Percentiles rank a stretch among this genome's conserved stretches.
Conservation (phyloP, 805 yeast genomes). For the Myxozyma lipomycoides region DNA sequence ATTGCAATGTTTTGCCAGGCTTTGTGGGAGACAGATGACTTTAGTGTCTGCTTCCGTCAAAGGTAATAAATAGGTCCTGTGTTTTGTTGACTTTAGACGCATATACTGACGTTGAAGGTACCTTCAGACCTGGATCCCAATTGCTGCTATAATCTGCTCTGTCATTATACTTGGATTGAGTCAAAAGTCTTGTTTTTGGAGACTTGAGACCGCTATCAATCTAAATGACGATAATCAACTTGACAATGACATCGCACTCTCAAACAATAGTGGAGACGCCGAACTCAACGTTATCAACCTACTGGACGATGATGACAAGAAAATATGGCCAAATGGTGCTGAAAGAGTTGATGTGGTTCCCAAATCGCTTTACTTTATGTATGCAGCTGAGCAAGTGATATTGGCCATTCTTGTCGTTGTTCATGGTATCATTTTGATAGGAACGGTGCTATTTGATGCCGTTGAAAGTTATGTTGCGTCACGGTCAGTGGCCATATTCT, state of each 20-base stretch:
- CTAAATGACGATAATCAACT: background rate
- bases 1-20: background rate
- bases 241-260: too few relatives aligned
- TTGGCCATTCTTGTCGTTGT: background rate
- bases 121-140: background rate
- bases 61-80: background rate
- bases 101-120: background rate
- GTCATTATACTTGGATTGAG: background rate
- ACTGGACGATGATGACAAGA: background rate
- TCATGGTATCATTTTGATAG: background rate
- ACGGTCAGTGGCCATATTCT: background rate
- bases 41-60: background rate
- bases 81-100: background rate
- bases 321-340: background rate
- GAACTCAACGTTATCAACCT: background rate
- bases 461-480: background rate
- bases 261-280: background rate
- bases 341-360: background rate
- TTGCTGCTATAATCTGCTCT: background rate
- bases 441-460: background rate
- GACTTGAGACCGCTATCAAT: background rate
- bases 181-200: background rate
- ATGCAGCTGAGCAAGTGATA: background rate
- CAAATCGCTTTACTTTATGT: too few relatives aligned
- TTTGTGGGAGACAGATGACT: background rate